Evolutionary conservation across 2,329 filamentous ascomycete species (phyloP), one percentile per base, ranked within the genome.

Genomic region (Stachybotrys echinatus): DNA sequence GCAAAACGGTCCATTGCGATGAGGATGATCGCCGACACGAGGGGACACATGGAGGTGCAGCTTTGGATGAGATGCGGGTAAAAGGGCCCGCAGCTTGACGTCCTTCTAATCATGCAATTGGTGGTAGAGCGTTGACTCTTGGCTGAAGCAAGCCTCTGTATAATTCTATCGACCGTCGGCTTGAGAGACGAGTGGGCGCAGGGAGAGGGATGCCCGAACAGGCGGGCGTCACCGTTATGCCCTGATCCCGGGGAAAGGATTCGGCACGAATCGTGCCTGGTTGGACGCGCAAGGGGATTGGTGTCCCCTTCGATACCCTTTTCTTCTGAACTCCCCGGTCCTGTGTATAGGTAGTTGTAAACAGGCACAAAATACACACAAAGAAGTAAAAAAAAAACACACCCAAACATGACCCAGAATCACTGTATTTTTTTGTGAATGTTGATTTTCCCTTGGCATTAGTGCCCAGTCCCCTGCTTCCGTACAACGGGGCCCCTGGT

Each of bases 321-420:
- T 54, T 61, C 56, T 60, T 56, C 54, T 45, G 45, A 50, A 50
- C 18, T 40, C 52, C 57, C 54, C 54, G 52, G 51, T 58, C 58
- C 61, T 66, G 58, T 65, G 62, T 65, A 64, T 68, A 65, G 63
- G 61, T 67, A 70, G 64, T 61, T 69, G 63, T 65, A 63, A 58
- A 67, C 63, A 69, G 61, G 63, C 61, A 64, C 56, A 59, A 61
- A 59, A 61, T 59, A n/a, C 65, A 65, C 64, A 61, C 67, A 66
- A 66, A 63, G 59, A 62, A 65, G 59, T 55, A 65, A 65, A 66
- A 70, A 20, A 34, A 8, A 34, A 8, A 31, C 27, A 31, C 27
- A 34, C 27, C 10, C 27, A 34, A 8, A 34, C 27, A 34, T 14
- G 5, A 10, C 27, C 27, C n/a, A n/a, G n/a, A n/a, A n/a, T n/a